Evolutionary conservation across 345 rosid species (phyloP).

Genomic region (Salix caprea): DNA sequence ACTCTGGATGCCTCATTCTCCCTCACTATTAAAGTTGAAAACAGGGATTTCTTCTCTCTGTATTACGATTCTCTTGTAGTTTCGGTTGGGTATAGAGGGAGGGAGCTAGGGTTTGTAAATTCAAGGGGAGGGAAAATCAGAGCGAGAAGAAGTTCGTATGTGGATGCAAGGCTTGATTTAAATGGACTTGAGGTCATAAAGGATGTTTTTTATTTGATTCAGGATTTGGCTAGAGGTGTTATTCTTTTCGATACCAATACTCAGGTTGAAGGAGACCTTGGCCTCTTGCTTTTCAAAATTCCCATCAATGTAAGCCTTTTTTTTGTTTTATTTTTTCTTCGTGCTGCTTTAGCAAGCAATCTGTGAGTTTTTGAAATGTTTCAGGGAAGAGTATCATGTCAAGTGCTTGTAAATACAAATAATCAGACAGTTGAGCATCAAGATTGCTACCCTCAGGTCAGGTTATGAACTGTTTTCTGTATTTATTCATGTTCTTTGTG

Average conservation of each 20-base stretch:
- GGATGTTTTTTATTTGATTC: constrained; percentile 71
- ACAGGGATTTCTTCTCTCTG: constrained; percentile 63
- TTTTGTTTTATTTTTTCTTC: neutral
- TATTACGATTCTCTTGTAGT: constrained; percentile 53
- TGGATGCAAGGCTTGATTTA: constrained; percentile 70
- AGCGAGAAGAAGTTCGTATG: constrained; percentile 60
- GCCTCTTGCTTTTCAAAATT: constrained; percentile 51
- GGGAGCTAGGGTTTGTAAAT: constrained; percentile 60
- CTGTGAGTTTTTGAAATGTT: constrained; percentile 12
- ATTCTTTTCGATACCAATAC: constrained; percentile 64
- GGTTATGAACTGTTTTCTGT: neutral
- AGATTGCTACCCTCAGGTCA: constrained; percentile 66
- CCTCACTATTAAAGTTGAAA: constrained; percentile 53
- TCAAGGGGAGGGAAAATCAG: constrained; percentile 54
- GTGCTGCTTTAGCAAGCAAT: neutral
- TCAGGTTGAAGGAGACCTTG: constrained; percentile 50
- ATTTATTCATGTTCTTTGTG: neutral
- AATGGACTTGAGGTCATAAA: constrained; percentile 62
- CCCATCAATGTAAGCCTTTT: constrained; percentile 54
- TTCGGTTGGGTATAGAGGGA: constrained; percentile 73
- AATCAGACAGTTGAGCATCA: constrained; percentile 58
- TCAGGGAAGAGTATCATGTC: constrained; percentile 69
- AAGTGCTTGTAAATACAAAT: constrained; percentile 57
- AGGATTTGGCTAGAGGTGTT: constrained; percentile 63
- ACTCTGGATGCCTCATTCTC: constrained; percentile 69